Base-by-base conservation (phyloP, 495 filamentous ascomycete species). In the Neurospora tetraspora region DNA sequence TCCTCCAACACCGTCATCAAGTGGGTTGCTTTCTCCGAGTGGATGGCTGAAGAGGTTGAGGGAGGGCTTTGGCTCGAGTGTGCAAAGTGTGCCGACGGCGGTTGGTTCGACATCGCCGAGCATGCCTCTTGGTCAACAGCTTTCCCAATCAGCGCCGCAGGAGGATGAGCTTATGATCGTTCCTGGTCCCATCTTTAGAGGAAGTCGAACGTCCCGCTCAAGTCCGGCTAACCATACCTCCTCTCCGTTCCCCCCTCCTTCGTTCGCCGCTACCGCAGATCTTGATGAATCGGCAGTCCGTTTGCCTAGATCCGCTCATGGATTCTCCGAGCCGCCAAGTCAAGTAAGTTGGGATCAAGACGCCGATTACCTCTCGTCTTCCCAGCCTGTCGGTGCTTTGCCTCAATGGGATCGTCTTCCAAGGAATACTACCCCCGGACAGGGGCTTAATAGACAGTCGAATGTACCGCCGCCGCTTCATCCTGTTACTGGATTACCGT, bases 221-320 rank as follows among this genome's bases (percentile, higher is more conserved):
- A 80, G 78, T 70, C 80, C 80, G 1, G 76, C 73, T 0, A 71
- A 71, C 14, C 31, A 31, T 34, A 18, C 27, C 12, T 47, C 73
- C 0, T 77, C 77, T 2, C 80, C 80, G 2, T 80, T 80, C 61
- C 73, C 73, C 0, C 82, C 82, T n/a, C 80, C 77, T 9, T 47
- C 73, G 36, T 61, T 79, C 73, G 27, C 78, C 74, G 73, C 77
- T 8, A 61, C 53, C 9, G 53, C 27, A 1, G 53, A 61, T 61
- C 27, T 61, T 7, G 53, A 61, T 16, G 53, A 61, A 18, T 0
- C 53, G 2, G 9, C 0, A 0, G 3, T 34, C 0, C 27, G 23
- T 3, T 7, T 31, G 27, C 27, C 53, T 61, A 31, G 23, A 34
- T 2, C 23, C 23, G 2, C 1, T 12, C 53, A 61, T 18, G 12